These are phyloP conservation scores for Umbelopsis isabellina DNA, from an alignment of 192 early-diverging fungal genomes.

Conservation along the genomic window DNA sequence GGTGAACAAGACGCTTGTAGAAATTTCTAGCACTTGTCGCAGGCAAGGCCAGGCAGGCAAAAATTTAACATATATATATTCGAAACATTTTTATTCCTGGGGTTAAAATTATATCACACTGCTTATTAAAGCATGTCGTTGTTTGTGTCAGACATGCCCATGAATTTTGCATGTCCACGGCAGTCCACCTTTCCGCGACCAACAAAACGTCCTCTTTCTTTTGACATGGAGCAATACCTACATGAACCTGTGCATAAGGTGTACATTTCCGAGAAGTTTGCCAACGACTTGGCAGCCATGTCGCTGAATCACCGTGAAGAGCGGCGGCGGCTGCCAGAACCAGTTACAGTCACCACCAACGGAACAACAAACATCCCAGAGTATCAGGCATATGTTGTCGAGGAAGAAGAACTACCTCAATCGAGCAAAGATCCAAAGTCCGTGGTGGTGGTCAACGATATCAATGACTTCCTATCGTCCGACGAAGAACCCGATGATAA, in stretches of 20 bases:
- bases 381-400: too few species aligned
- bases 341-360: not conserved
- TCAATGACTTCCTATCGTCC: slow-evolving; percentile 24
- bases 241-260: slow-evolving; percentile 22
- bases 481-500: slow-evolving; percentile 24
- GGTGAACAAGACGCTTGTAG: not conserved
- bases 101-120: not conserved
- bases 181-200: not conserved
- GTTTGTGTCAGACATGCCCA: not conserved
- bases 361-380: not conserved
- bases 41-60: too few species aligned
- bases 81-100: not conserved
- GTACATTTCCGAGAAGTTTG: slow-evolving; percentile 31
- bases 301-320: slow-evolving; percentile 25
- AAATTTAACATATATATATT: too few species aligned
- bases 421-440: not conserved
- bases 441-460: slow-evolving; percentile 21
- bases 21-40: not conserved
- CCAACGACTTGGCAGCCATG: slow-evolving; percentile 37
- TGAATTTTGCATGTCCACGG: not conserved
- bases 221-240: not conserved
- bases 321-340: too few species aligned
- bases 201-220: not conserved
- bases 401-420: not conserved
- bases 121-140: not conserved